Base-by-base conservation (phyloP, 2,329 filamentous ascomycete genomes). In the Gliomastix tumulicola region DNA sequence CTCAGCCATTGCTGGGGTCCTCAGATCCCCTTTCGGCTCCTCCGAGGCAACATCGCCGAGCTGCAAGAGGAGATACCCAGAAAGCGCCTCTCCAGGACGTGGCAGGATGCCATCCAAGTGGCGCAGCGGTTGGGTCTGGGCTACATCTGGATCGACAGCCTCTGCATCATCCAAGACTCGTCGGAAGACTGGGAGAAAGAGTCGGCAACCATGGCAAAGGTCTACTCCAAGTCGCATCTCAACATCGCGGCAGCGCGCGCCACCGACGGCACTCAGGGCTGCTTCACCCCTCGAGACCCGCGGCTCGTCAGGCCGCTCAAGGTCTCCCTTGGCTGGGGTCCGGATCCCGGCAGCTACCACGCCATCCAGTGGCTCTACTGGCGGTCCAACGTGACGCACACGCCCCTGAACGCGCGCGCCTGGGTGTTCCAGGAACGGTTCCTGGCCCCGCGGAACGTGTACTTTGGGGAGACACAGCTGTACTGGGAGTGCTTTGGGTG, bases 391-490 rank as follows among this genome's bases (percentile, higher is more conserved):
- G 36, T 38, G 8, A 40, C 43, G 8, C 18, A 44, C 10, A 36
- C 45, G 9, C 47, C 46, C 1, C 10, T 54, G 2, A 40, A 48
- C 39, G 43, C 39, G 3, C 42, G 54, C 2, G 53, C 49, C 1
- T 56, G 54, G 54, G 47, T 47, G 5, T 48, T 55, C 5, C 54
- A 56, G 3, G 54, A 56, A 10, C 48, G 54, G 4, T 21, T 53
- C 1, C 20, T 56, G 6, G 48, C 54, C 0, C 47, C 50, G 1
- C 32, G 50, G 0, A 44, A 51, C 2, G 39, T 56, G 1, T 50
- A 56, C 21, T 57, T 53, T 13, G 53, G 46, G 5, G 43, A 45
- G 11, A 35, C 38, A 7, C 49, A 54, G 34, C 36, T 48, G 12
- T 34, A 51, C 3, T 55, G 50, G 8, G 50, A 55, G 28, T 53